Evolutionary conservation across 768 basidiomycete species (phyloP).

Genomic region (Mycena galopus): DNA sequence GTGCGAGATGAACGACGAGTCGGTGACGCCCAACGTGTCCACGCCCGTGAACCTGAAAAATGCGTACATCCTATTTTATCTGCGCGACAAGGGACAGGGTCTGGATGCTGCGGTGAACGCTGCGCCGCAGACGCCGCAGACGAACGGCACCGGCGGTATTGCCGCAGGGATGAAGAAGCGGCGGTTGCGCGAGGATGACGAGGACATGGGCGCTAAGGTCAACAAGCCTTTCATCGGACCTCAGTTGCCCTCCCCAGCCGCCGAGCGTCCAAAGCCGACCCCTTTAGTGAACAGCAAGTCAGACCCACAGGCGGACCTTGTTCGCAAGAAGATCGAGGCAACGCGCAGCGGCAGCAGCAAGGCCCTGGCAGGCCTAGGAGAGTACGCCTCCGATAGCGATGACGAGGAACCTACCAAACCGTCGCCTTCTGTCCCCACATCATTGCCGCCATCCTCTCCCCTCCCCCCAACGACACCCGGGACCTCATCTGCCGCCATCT

Average conservation of each 20-base stretch:
- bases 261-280: constrained; percentile 42
- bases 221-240: constrained; percentile 74
- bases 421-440: constrained; percentile 40
- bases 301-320: constrained; percentile 66
- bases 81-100: constrained; percentile 82
- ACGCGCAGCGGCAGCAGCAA: constrained; percentile 42
- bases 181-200: constrained; percentile 57
- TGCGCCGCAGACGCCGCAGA: constrained; percentile 28
- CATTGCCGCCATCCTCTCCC: constrained; percentile 42
- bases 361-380: constrained; percentile 40
- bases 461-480: constrained; percentile 49
- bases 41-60: constrained; percentile 75
- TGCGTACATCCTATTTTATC: constrained; percentile 96
- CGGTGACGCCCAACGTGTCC: constrained; percentile 59
- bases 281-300: constrained; percentile 39
- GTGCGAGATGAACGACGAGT: constrained; percentile 96
- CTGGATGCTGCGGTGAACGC: constrained; percentile 72
- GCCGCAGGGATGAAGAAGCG: constrained; percentile 66
- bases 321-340: constrained; percentile 69
- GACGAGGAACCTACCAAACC: constrained; percentile 30
- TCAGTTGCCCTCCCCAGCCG: constrained; percentile 64
- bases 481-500: constrained; percentile 47
- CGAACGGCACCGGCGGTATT: constrained; percentile 44
- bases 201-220: constrained; percentile 65
- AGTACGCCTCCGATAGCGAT: constrained; percentile 48